phyloP scores from a whole-genome alignment of 2,329 filamentous ascomycete genomes.

The Fusarium floridanum region DNA sequence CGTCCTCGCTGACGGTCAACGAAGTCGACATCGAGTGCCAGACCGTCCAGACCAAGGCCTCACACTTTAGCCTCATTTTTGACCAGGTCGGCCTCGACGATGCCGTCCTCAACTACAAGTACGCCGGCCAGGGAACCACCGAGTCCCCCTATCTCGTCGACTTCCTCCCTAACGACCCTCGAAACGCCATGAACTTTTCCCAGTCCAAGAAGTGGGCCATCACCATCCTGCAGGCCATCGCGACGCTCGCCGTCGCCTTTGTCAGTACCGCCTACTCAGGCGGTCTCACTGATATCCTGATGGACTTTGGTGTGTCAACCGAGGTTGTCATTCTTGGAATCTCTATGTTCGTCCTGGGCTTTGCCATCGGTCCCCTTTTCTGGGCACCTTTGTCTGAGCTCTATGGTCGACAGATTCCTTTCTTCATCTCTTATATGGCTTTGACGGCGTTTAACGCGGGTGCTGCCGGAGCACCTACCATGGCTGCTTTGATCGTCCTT shows the following conservation, averaged over 20 bases:
- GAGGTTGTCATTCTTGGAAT: constrained; percentile 72
- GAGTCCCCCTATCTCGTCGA: constrained; percentile 77
- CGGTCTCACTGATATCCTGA: constrained; percentile 65
- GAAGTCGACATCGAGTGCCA: constrained; percentile 59
- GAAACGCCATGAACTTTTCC: constrained; percentile 74
- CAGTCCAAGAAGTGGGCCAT: constrained; percentile 73
- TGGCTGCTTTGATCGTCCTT: constrained; percentile 72
- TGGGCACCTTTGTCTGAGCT: constrained; percentile 77
- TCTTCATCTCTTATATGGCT: constrained; percentile 68
- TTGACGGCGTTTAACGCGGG: constrained; percentile 74
- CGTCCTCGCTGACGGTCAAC: constrained; percentile 40
- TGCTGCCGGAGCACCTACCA: constrained; percentile 68
- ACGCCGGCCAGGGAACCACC: constrained; percentile 72
- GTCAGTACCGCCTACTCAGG: constrained; percentile 77
- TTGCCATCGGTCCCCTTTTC: constrained; percentile 71
- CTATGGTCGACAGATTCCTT: constrained; percentile 71
- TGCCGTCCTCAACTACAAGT: constrained; percentile 67
- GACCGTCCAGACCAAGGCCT: constrained; percentile 49
- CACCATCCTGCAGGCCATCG: constrained; percentile 72
- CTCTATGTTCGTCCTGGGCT: constrained; percentile 74
- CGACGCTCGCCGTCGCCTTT: constrained; percentile 78
- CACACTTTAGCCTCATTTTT: constrained; percentile 66
- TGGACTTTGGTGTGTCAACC: constrained; percentile 63
- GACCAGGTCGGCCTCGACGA: constrained; percentile 70
- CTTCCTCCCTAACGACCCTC: constrained; percentile 75